Conservation (phyloP, 306 rosid genomes). For the Rosa chinensis region DNA sequence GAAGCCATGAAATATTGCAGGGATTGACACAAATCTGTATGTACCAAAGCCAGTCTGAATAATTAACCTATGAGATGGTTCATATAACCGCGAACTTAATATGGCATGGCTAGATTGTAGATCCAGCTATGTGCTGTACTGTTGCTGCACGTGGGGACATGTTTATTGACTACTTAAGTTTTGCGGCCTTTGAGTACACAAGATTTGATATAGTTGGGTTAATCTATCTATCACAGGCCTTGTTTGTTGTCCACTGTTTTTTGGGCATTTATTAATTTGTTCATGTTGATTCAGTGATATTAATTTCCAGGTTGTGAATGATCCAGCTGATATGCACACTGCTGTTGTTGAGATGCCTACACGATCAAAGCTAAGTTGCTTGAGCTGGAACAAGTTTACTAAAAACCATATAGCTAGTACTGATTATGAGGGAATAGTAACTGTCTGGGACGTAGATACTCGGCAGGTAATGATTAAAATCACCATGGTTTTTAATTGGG, state of each 20-base stretch:
- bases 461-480: slow-evolving; percentile 64
- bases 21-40: neutral
- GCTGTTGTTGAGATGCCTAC: slow-evolving; percentile 97
- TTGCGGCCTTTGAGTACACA: neutral
- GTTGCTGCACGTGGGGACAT: neutral
- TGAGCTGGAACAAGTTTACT: slow-evolving; percentile 93
- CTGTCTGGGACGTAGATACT: slow-evolving; percentile 94
- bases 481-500: slow-evolving; percentile 10
- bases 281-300: slow-evolving; percentile 21
- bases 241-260: neutral
- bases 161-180: neutral
- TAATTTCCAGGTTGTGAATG: slow-evolving; percentile 79
- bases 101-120: neutral
- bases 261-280: neutral
- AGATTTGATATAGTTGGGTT: neutral
- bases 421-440: slow-evolving; percentile 95
- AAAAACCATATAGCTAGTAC: slow-evolving; percentile 97
- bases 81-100: neutral
- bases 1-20: neutral
- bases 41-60: neutral
- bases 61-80: neutral
- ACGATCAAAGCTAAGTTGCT: slow-evolving; percentile 95
- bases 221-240: neutral
- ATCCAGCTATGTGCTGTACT: neutral
- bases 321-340: slow-evolving; percentile 80